Evolutionary conservation across 768 basidiomycete genomes (phyloP).

Genomic region (Lentinus tigrinus): DNA sequence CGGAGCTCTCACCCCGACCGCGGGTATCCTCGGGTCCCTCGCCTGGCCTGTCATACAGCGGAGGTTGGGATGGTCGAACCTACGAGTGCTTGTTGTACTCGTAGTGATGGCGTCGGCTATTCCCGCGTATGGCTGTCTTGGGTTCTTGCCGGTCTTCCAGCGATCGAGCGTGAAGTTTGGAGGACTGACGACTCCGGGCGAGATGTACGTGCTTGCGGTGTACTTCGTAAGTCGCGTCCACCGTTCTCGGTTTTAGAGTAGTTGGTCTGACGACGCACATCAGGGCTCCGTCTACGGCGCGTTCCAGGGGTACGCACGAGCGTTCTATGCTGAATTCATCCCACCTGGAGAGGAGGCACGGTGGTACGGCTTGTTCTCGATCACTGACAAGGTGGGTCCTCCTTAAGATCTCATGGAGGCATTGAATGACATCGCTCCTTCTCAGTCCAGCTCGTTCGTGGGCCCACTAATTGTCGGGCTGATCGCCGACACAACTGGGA

Average conservation of each 20-base stretch:
- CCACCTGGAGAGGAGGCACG: constrained; percentile 87
- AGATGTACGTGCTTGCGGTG: constrained; percentile 83
- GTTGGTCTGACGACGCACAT: neutral
- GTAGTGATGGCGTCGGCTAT: constrained; percentile 66
- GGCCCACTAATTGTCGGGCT: constrained; percentile 88
- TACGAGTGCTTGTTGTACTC: constrained; percentile 62
- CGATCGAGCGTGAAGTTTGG: constrained; percentile 48
- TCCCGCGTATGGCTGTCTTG: constrained; percentile 80
- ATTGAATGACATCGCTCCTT: neutral
- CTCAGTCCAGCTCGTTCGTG: constrained; percentile 85
- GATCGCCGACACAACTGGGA: constrained; percentile 85
- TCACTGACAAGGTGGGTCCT: constrained; percentile 76
- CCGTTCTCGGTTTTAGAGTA: neutral
- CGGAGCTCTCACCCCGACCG: constrained; percentile 71
- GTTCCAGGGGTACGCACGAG: constrained; percentile 87
- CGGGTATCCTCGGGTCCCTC: constrained; percentile 86
- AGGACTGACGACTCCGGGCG: constrained; percentile 72
- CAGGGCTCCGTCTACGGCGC: constrained; percentile 78
- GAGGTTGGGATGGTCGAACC: constrained; percentile 61
- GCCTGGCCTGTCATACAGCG: constrained; percentile 75
- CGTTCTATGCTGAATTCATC: constrained; percentile 83
- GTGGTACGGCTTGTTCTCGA: constrained; percentile 86
- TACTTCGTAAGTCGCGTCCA: constrained; percentile 62
- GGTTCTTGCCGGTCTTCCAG: constrained; percentile 61
- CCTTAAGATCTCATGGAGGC: neutral